Conservation (phyloP, 495 filamentous ascomycete species). For the Aspergillus nanangensis region DNA sequence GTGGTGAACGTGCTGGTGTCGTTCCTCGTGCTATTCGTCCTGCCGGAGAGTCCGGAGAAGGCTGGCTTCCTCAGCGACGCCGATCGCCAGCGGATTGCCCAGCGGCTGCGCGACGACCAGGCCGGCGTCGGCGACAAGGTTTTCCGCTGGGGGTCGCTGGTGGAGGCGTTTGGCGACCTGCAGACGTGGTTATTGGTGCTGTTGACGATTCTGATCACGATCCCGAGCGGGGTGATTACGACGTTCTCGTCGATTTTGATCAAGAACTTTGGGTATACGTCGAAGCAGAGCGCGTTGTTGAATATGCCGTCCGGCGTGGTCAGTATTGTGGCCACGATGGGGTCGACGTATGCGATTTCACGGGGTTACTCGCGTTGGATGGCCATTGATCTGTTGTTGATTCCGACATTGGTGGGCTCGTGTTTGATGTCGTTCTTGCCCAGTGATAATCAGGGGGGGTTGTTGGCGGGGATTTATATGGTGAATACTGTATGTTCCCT, state of each 20-base stretch:
- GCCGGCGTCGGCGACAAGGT: slow-evolving; percentile 43
- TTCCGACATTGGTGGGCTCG: slow-evolving; percentile 46
- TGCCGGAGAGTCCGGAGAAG: slow-evolving; percentile 47
- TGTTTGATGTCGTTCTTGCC: slow-evolving; percentile 56
- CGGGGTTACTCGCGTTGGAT: slow-evolving; percentile 41
- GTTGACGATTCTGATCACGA: slow-evolving; percentile 41
- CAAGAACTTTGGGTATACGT: slow-evolving; percentile 39
- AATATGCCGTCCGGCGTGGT: slow-evolving; percentile 61
- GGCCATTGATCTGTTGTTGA: slow-evolving; percentile 31
- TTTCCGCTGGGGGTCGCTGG: slow-evolving; percentile 30
- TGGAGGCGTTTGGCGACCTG: slow-evolving; percentile 36
- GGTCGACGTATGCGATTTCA: slow-evolving; percentile 39
- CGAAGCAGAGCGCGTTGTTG: slow-evolving; percentile 47
- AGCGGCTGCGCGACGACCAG: slow-evolving; percentile 42
- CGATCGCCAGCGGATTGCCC: slow-evolving; percentile 36
- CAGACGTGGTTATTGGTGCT: slow-evolving; percentile 38
- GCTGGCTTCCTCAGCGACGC: slow-evolving; percentile 49
- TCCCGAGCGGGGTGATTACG: slow-evolving; percentile 48
- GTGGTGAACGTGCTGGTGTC: slow-evolving; percentile 50
- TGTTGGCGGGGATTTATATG: slow-evolving; percentile 60
- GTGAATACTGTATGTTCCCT: slow-evolving; percentile 43
- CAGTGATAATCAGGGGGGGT: slow-evolving; percentile 34
- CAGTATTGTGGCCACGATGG: slow-evolving; percentile 49
- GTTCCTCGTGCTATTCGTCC: slow-evolving; percentile 42
- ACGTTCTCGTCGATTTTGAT: slow-evolving; percentile 47